phyloP scores from a whole-genome alignment of 1,139 yeast genomes.

The Suhomyces anneliseae region DNA sequence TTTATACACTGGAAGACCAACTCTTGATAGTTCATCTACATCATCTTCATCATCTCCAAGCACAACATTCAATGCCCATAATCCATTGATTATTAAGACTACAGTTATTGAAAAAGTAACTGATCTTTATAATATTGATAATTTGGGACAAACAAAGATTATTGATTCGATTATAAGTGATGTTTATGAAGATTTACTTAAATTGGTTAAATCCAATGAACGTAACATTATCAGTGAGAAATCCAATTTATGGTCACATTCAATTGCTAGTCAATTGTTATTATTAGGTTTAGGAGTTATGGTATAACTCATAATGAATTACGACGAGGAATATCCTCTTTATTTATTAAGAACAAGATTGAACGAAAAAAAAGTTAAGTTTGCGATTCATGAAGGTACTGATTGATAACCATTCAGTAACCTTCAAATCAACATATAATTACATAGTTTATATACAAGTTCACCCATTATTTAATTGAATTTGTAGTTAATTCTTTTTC shows the following conservation, averaged over 20 bases:
- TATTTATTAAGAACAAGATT: no score
- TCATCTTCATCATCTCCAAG: conserved; percentile 3
- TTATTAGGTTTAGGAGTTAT: conserved; percentile 61
- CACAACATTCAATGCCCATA: conserved; percentile 8
- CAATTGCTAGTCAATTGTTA: conserved; percentile 58
- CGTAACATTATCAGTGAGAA: conserved; percentile 44
- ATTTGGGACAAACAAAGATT: conserved; percentile 49
- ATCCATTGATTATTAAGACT: conserved; percentile 48
- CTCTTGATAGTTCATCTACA: conserved; percentile 1
- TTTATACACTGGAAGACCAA: conserved; percentile 6
- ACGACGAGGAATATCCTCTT: conserved; percentile 1
- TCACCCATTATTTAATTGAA: no score
- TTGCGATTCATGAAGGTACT: no score
- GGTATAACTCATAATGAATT: conserved; percentile 31
- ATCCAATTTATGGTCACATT: conserved; percentile 58
- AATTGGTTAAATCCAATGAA: conserved; percentile 54
- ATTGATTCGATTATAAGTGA: conserved; percentile 59
- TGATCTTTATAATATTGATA: conserved; percentile 50
- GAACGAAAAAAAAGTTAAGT: no score
- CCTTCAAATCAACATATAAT: no score
- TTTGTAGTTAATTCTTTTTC: background rate
- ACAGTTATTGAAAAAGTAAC: conserved; percentile 61
- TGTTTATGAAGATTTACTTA: conserved; percentile 55
- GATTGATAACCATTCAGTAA: no score
- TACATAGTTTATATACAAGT: no score